Evolutionary conservation across 2,329 filamentous ascomycete genomes (phyloP), one percentile per base, ranked within the genome.

Genomic region (Ceratocystis colombiana): DNA sequence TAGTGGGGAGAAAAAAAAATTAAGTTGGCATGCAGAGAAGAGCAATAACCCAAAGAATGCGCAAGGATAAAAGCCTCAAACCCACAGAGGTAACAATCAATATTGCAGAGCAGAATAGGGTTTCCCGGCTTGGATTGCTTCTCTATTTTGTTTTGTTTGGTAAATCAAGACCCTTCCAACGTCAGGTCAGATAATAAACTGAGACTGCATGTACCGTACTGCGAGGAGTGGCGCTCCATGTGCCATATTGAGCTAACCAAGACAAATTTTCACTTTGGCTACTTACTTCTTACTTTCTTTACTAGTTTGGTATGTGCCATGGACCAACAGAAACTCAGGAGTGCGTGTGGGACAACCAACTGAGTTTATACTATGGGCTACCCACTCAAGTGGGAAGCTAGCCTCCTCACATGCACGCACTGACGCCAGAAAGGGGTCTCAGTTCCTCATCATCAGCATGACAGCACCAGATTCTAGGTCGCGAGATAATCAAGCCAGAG

Each of bases 351-450:
- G 25, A 59, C 55, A 37, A 3, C 8, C 48, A 53, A 28, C 48
- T 30, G 28, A 37, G 15, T n/a, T 28, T 7, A 15, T 20, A 15
- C 28, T 37, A 33, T 59, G 25, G 28, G 12, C 33, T 37, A 30
- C 33, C 12, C 25, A 53, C 48, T 15, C 7, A 53, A 53, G 48
- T 59, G 28, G 28, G 53, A 59, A 37, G 53, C 28, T 33, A 59
- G 15, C 28, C 22, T 30, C 17, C 15, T 33, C 25, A 50, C 46
- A n/a, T 50, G 17, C 46, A 20, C 48, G 55, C 25, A 59, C 55
- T 59, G 55, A 59, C 28, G 6, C 55, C 17, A 59, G 15, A 59
- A 59, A 59, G 55, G 55, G 55, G 55, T 59, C 55, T 33, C 28
- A 59, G 55, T 59, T 37, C 30, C 55, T 22, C 22, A 37, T 59